Evolutionary conservation across 2,329 filamentous ascomycete species (phyloP).

Genomic region (Calcarisporium arbuscula): DNA sequence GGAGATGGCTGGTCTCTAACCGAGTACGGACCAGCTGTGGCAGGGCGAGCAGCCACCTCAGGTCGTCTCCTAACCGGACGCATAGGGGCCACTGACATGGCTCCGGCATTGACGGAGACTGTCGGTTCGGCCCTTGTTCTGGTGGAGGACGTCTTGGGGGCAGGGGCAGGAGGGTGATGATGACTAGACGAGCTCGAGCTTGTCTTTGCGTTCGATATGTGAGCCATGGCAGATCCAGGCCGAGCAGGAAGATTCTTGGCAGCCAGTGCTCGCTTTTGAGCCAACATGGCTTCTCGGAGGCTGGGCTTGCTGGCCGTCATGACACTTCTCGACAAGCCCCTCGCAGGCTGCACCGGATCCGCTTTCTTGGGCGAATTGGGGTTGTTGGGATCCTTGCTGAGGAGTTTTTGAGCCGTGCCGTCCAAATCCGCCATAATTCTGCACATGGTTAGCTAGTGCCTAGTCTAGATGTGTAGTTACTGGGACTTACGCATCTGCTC

Average conservation of each 20-base stretch:
- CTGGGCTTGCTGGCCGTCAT: constrained; percentile 55
- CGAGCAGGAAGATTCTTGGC: constrained; percentile 45
- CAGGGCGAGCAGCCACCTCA: constrained; percentile 52
- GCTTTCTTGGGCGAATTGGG: constrained; percentile 59
- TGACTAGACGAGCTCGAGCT: constrained; percentile 30
- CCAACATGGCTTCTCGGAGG: constrained; percentile 76
- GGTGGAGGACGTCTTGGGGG: constrained; percentile 14
- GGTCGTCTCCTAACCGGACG: constrained; percentile 52
- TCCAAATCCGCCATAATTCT: constrained; percentile 78
- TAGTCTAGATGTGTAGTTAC: neutral
- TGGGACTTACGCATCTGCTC: constrained; percentile 62
- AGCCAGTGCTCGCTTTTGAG: constrained; percentile 62
- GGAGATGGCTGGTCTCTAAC: constrained; percentile 41
- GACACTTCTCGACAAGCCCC: constrained; percentile 58
- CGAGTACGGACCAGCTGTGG: constrained; percentile 61
- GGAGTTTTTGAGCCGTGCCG: constrained; percentile 65
- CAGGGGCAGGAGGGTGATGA: neutral
- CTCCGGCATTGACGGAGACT: constrained; percentile 42
- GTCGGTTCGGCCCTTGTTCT: constrained; percentile 38
- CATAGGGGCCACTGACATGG: constrained; percentile 59
- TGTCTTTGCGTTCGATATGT: constrained; percentile 46
- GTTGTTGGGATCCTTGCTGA: constrained; percentile 81
- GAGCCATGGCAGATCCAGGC: constrained; percentile 59
- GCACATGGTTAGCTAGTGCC: constrained; percentile 14
- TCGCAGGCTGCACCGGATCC: constrained; percentile 38